Evolutionary conservation across 495 filamentous ascomycete genomes (phyloP).

Genomic region (Neurospora tetraspora): DNA sequence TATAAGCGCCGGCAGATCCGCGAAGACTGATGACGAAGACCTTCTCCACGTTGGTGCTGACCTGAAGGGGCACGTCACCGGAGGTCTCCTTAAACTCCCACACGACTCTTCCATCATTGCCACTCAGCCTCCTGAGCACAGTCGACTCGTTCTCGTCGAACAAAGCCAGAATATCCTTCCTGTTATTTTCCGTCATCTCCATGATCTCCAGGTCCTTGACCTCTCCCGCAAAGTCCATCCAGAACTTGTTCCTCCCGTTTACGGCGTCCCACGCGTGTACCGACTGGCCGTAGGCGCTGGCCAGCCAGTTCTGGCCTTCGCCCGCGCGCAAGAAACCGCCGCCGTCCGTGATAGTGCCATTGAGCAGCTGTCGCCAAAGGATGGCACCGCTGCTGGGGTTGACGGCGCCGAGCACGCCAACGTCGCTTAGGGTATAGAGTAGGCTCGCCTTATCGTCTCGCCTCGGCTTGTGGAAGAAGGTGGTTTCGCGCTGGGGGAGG

Average conservation of each 20-base stretch:
- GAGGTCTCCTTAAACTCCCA: slow-evolving; percentile 69
- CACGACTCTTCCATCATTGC: slow-evolving; percentile 56
- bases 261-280: slow-evolving; percentile 78
- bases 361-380: slow-evolving; percentile 74
- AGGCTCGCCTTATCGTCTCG: slow-evolving; percentile 73
- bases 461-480: slow-evolving; percentile 88
- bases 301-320: slow-evolving; percentile 62
- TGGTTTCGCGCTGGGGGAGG: slow-evolving; percentile 65
- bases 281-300: slow-evolving; percentile 54
- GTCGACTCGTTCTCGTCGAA: slow-evolving; percentile 46
- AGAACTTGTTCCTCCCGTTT: slow-evolving; percentile 72
- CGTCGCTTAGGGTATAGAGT: slow-evolving; percentile 81
- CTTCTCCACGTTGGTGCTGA: slow-evolving; percentile 63
- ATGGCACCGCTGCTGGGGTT: slow-evolving; percentile 78
- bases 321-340: slow-evolving; percentile 56
- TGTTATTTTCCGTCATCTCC: slow-evolving; percentile 52
- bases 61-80: slow-evolving; percentile 63
- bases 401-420: slow-evolving; percentile 71
- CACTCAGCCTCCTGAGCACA: slow-evolving; percentile 61
- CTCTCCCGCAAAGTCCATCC: slow-evolving; percentile 43
- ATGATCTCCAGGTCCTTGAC: slow-evolving; percentile 73
- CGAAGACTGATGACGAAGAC: slow-evolving; percentile 72
- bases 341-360: slow-evolving; percentile 22
- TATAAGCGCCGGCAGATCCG: slow-evolving; percentile 54
- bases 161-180: slow-evolving; percentile 65